Conservation (phyloP, 106 monocot species). For the Gastrodia elata region DNA sequence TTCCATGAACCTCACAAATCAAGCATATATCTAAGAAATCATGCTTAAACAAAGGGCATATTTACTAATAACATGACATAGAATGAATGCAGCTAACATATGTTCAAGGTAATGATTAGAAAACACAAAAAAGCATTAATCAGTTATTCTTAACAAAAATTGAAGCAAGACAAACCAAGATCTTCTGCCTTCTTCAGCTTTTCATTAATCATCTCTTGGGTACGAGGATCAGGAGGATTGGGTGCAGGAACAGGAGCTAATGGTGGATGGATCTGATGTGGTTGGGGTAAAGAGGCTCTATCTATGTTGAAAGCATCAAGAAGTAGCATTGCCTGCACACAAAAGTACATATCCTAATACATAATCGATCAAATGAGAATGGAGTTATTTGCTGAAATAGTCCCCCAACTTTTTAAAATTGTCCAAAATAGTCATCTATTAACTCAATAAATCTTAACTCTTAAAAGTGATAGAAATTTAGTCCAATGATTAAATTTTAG, state of each 20-base stretch:
- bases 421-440: too few species aligned
- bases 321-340: constrained; percentile 64
- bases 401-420: too few species aligned
- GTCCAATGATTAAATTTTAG: too few species aligned
- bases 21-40: background rate
- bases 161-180: constrained; percentile 42
- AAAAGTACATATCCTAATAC: background rate
- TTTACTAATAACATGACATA: background rate
- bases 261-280: constrained; percentile 49
- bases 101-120: background rate
- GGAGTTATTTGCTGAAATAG: too few species aligned
- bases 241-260: constrained; percentile 31
- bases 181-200: constrained; percentile 84
- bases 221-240: constrained; percentile 64
- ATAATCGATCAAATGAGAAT: background rate
- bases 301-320: constrained; percentile 97
- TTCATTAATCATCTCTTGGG: constrained; percentile 93
- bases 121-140: background rate
- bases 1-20: background rate
- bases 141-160: background rate
- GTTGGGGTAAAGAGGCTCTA: constrained; percentile 62
- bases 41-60: background rate
- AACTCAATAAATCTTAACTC: too few species aligned
- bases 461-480: too few species aligned
- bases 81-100: background rate